Percentiles rank a stretch among this genome's conserved stretches.
Conservation (phyloP, 2,329 filamentous ascomycete species). For the Pseudogymnoascus sp. region DNA sequence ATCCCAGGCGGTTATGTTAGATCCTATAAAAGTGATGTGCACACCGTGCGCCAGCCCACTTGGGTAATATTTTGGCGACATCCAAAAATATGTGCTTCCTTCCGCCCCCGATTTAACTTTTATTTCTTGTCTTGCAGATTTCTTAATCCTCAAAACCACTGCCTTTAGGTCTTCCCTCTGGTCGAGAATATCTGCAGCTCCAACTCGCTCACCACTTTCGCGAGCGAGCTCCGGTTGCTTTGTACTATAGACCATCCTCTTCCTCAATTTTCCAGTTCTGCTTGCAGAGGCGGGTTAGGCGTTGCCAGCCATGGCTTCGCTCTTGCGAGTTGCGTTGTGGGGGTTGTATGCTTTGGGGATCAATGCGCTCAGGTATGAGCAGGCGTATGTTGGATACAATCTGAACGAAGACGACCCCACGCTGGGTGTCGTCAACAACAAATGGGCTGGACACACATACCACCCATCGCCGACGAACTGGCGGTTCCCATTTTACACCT, state of each 20-base stretch:
- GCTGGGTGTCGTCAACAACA: constrained; percentile 30
- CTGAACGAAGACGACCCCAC: constrained; percentile 38
- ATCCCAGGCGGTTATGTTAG: constrained; percentile 3
- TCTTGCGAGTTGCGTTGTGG: neutral
- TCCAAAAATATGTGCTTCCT: constrained; percentile 5
- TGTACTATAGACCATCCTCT: neutral
- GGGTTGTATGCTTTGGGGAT: neutral
- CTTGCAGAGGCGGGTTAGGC: neutral
- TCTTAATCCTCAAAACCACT: neutral
- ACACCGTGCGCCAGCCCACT: constrained; percentile 6
- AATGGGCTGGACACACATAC: constrained; percentile 45
- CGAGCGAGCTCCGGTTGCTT: neutral
- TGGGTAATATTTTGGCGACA: constrained; percentile 1
- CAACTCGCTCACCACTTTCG: neutral
- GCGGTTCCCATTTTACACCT: constrained; percentile 57
- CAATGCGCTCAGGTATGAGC: constrained; percentile 10
- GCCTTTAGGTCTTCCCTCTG: neutral
- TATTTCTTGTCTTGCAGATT: constrained; percentile 2
- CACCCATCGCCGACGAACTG: constrained; percentile 50
- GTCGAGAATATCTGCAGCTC: neutral
- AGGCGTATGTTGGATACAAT: constrained; percentile 41
- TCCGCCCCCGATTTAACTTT: constrained; percentile 4
- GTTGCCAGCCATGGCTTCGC: constrained; percentile 6
- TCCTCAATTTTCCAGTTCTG: neutral
- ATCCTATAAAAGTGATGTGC: constrained; percentile 4